Evolutionary conservation across 1,284 basidiomycete species (phyloP).

Genomic region (Thecaphora frezii): DNA sequence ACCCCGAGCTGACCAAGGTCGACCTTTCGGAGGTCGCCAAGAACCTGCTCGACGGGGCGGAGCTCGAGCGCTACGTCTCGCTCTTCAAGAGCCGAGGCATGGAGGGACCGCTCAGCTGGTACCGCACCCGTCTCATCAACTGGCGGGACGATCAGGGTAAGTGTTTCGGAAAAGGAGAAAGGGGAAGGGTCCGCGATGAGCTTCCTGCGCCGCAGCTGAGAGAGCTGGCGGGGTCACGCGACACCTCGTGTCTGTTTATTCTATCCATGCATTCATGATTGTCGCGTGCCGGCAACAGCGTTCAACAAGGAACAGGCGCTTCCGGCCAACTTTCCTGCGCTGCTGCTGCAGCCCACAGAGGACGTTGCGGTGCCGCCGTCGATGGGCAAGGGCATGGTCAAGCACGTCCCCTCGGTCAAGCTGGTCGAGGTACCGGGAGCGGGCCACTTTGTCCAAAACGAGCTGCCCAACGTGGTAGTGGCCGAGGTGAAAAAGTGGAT

Average conservation of each 20-base stretch:
- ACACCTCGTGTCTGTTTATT: too few species aligned
- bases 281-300: too few species aligned
- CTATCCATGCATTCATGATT: too few species aligned
- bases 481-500: slow-evolving; percentile 33
- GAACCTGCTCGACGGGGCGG: slow-evolving; percentile 19
- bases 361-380: slow-evolving; percentile 36
- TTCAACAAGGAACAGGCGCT: slow-evolving; percentile 10
- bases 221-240: not conserved
- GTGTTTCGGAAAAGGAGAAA: too few species aligned
- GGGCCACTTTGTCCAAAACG: slow-evolving; percentile 40
- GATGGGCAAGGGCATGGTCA: slow-evolving; percentile 26
- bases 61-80: slow-evolving; percentile 23
- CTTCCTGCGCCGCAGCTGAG: not conserved
- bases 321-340: slow-evolving; percentile 26
- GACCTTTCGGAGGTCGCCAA: slow-evolving; percentile 21
- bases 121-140: slow-evolving; percentile 43
- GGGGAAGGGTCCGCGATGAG: too few species aligned
- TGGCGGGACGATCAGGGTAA: slow-evolving; percentile 32
- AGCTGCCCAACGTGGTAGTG: slow-evolving; percentile 29
- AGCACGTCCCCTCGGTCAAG: slow-evolving; percentile 31
- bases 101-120: slow-evolving; percentile 51
- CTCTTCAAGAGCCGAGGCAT: slow-evolving; percentile 38
- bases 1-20: slow-evolving; percentile 31
- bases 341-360: slow-evolving; percentile 33
- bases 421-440: slow-evolving; percentile 23